Base-by-base conservation (phyloP, 805 yeast genomes). In the Myxozyma neglecta region DNA sequence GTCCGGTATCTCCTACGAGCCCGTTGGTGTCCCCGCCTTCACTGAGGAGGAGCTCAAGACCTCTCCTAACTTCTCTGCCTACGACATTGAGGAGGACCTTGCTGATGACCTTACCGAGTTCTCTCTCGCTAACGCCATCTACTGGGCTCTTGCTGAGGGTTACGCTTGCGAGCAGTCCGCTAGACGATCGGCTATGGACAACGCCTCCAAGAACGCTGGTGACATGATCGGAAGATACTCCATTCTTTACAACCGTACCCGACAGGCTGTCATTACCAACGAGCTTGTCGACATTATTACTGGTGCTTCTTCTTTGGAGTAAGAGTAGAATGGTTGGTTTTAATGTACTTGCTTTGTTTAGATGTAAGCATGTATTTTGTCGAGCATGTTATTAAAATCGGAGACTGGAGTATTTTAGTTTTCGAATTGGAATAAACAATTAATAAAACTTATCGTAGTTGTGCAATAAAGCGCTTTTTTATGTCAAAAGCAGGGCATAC, bases 171-270 rank as follows among this genome's bases (percentile, higher is more conserved):
- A 93, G 83, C 84, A 92, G 70, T 88, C 96, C 68, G 97, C 99
- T 64, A 92, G 99, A 87, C 92, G 99, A 86, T 93, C 90, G 77
- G 98, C 99, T 71, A 93, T 93, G 99, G 99, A 93, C 81, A 94
- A 94, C 76, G 99, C 99, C 67, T 91, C 97, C 71, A 93, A 94
- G 94, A 93, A 93, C 77, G 99, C 99, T 68, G 97, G 96, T 81
- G 99, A 94, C 74, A 94, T 94, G 98, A 94, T 94, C 77, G 86
- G 84, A 81, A 88, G 85, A 76, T 93, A 89, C 88, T 88, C 98
- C 71, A 94, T 94, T 79, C 86, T 94, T 80, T 94, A 94, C 83
- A 94, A 94, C 92, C 93, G 99, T 86, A 88, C 97, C 75, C 90
- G 97, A 84, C 99, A 94, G 85, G 97, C 97, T 71, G 97, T 92